phyloP scores from a whole-genome alignment of 2,329 filamentous ascomycete species.

The Pseudocercospora eumusae region DNA sequence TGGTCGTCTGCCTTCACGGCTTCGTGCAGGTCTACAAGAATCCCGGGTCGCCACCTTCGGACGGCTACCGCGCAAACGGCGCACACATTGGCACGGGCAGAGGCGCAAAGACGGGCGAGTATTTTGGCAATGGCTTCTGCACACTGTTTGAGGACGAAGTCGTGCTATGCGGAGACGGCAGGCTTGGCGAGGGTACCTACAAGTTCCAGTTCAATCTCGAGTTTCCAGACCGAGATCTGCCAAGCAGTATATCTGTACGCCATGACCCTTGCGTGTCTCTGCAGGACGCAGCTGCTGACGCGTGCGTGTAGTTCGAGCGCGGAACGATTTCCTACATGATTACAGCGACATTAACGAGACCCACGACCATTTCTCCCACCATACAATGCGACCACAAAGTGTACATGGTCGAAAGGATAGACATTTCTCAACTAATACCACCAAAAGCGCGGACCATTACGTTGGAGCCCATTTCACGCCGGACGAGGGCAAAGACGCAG shows the following conservation, averaged over 20 bases:
- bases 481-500: slow-evolving; percentile 62
- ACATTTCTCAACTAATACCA: slow-evolving; percentile 72
- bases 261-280: neutral
- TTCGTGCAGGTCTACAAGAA: slow-evolving; percentile 78
- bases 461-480: slow-evolving; percentile 79
- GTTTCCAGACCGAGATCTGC: slow-evolving; percentile 68
- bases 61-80: slow-evolving; percentile 52
- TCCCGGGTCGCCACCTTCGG: slow-evolving; percentile 59
- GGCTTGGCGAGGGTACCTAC: slow-evolving; percentile 71
- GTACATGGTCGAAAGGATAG: slow-evolving; percentile 76
- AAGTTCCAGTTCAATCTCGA: slow-evolving; percentile 76
- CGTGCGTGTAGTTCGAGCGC: slow-evolving; percentile 75
- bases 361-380: slow-evolving; percentile 80
- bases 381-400: slow-evolving; percentile 79
- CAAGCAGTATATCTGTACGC: slow-evolving; percentile 93
- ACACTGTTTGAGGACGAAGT: slow-evolving; percentile 81
- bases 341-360: slow-evolving; percentile 84
- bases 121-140: slow-evolving; percentile 76
- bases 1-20: slow-evolving; percentile 75
- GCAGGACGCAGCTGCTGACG: slow-evolving; percentile 23
- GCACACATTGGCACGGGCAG: slow-evolving; percentile 57
- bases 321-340: slow-evolving; percentile 91
- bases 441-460: slow-evolving; percentile 83
- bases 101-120: slow-evolving; percentile 55
- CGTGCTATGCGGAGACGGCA: slow-evolving; percentile 75